phyloP scores from a whole-genome alignment of 768 basidiomycete genomes.

The Phlegmacium glaucopus region DNA sequence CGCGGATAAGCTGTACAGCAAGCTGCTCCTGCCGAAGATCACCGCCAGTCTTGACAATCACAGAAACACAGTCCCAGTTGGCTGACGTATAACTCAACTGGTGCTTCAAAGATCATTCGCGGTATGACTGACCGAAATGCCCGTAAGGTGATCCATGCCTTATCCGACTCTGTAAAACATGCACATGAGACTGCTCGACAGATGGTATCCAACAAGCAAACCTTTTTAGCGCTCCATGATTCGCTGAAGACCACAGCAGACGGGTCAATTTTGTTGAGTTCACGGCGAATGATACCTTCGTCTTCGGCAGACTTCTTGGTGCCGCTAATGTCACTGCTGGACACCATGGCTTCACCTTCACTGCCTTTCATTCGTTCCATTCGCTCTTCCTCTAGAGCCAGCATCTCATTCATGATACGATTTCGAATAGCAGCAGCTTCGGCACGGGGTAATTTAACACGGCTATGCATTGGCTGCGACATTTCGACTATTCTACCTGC shows the following conservation, averaged over 20 bases:
- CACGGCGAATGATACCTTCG: constrained; percentile 88
- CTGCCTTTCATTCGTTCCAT: constrained; percentile 88
- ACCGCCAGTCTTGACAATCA: constrained; percentile 97
- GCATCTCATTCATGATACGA: constrained; percentile 98
- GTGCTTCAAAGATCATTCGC: constrained; percentile 3
- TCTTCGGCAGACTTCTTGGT: constrained; percentile 77
- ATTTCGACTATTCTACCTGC: constrained; percentile 14
- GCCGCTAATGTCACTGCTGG: constrained; percentile 47
- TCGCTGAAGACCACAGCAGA: constrained; percentile 95
- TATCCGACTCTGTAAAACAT: constrained; percentile 67
- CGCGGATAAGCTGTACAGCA: constrained; percentile 90
- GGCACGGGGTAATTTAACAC: constrained; percentile 72
- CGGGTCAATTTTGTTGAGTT: constrained; percentile 93
- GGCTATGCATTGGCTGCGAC: constrained; percentile 32
- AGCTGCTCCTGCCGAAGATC: constrained; percentile 97
- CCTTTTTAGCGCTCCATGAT: constrained; percentile 93
- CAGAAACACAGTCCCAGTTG: constrained; percentile 88
- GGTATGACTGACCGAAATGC: constrained; percentile 64
- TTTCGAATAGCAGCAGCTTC: constrained; percentile 91
- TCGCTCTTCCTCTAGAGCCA: constrained; percentile 92
- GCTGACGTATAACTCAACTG: constrained; percentile 33
- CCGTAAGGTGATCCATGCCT: constrained; percentile 94
- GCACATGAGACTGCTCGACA: neutral
- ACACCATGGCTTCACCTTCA: constrained; percentile 66
- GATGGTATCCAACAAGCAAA: constrained; percentile 18